phyloP scores from a whole-genome alignment of 148 eudicot species.

The Diospyros lotus region DNA sequence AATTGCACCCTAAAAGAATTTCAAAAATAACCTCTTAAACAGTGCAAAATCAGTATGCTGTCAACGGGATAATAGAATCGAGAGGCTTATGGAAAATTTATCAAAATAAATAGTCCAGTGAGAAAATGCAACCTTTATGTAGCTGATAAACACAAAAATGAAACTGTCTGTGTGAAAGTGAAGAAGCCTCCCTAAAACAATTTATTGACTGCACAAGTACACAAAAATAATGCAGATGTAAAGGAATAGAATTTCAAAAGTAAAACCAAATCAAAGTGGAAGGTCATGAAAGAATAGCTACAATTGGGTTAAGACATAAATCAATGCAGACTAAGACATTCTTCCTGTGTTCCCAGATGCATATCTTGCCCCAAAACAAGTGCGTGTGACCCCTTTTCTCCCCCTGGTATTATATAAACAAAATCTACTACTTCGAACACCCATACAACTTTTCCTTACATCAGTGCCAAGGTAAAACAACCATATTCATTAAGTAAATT shows the following conservation, averaged over 20 bases:
- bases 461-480: background rate
- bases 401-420: background rate
- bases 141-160: too few relatives aligned
- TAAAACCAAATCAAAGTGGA: background rate
- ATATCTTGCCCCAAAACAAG: background rate
- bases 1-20: conserved; percentile 67
- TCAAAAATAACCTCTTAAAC: background rate
- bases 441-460: background rate
- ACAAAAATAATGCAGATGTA: background rate
- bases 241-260: background rate
- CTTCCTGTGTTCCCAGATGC: conserved; percentile 5
- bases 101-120: background rate
- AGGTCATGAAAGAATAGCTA: background rate
- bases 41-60: too few relatives aligned
- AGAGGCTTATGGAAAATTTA: background rate
- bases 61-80: background rate
- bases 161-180: background rate
- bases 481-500: too few relatives aligned
- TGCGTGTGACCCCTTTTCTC: background rate
- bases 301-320: conserved; percentile 5
- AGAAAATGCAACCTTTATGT: too few relatives aligned
- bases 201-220: background rate
- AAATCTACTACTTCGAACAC: background rate
- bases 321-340: background rate
- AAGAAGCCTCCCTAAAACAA: too few relatives aligned